These are phyloP conservation scores for Medicago arabica DNA, from an alignment of 306 rosid genomes.

Conservation along the genomic window DNA sequence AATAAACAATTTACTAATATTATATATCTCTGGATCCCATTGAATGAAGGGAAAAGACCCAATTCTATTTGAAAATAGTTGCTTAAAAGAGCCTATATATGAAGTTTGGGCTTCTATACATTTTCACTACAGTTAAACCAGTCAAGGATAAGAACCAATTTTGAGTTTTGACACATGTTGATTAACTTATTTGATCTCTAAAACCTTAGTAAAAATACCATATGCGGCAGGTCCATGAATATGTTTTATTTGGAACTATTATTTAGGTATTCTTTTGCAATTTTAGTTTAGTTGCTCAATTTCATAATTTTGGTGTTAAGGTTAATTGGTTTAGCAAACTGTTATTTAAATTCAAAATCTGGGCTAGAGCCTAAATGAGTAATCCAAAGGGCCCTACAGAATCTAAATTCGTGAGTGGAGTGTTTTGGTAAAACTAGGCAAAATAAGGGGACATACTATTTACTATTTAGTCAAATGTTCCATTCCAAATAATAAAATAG, in stretches of 20 bases:
- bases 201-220: slow-evolving; percentile 39
- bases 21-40: too few relatives aligned
- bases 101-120: slow-evolving; percentile 24
- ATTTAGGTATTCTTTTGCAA: too few relatives aligned
- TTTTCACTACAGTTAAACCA: slow-evolving; percentile 20
- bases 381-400: slow-evolving; percentile 31
- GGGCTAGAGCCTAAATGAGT: slow-evolving; percentile 4
- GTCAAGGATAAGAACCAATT: slow-evolving; percentile 28
- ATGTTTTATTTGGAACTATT: too few relatives aligned
- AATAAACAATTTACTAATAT: too few relatives aligned
- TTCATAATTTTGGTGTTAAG: not conserved
- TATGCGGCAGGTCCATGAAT: slow-evolving; percentile 31
- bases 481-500: not conserved
- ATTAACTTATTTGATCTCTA: slow-evolving; percentile 34
- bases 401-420: slow-evolving; percentile 38
- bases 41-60: too few relatives aligned
- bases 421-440: slow-evolving; percentile 50
- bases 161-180: slow-evolving; percentile 53
- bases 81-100: too few relatives aligned
- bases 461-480: not conserved
- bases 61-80: too few relatives aligned
- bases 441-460: slow-evolving; percentile 38
- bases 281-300: not conserved
- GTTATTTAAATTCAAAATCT: slow-evolving; percentile 43
- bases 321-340: not conserved